Evolutionary conservation across 2,329 filamentous ascomycete genomes (phyloP).

Genomic region (Calonectria naviculata): DNA sequence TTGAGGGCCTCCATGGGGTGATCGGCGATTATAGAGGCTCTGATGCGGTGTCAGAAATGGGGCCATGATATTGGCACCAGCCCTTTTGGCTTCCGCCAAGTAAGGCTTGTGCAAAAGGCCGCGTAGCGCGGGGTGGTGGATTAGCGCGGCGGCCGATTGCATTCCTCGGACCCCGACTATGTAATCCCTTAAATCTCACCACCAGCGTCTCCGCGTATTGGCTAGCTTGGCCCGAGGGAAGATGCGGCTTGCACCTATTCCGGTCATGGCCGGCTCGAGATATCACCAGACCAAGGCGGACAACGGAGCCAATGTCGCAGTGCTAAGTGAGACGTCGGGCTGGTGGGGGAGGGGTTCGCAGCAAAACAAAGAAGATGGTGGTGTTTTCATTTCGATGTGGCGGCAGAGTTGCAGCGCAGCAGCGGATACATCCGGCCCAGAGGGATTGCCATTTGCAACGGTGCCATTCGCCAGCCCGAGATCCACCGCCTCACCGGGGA

Average conservation of each 20-base stretch:
- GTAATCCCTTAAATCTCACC: background rate
- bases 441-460: background rate
- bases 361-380: background rate
- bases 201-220: background rate
- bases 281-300: background rate
- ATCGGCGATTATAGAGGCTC: background rate
- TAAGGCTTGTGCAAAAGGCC: background rate
- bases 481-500: conserved; percentile 3
- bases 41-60: conserved; percentile 1
- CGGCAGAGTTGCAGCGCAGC: background rate
- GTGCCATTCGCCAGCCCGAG: background rate
- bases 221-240: background rate
- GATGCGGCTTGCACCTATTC: background rate
- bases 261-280: background rate
- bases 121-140: conserved; percentile 8
- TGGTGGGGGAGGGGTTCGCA: conserved; percentile 5
- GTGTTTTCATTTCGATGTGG: background rate
- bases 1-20: conserved; percentile 7
- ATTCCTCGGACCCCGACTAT: background rate
- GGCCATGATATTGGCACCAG: background rate
- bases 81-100: background rate
- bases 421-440: background rate
- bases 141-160: conserved; percentile 25
- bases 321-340: background rate
- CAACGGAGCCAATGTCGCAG: background rate